A percentile compares a stretch with the other conserved stretches of the same genome.
phyloP scores from a whole-genome alignment of 164 flowering plant genomes.

The Vitis labrusca region DNA sequence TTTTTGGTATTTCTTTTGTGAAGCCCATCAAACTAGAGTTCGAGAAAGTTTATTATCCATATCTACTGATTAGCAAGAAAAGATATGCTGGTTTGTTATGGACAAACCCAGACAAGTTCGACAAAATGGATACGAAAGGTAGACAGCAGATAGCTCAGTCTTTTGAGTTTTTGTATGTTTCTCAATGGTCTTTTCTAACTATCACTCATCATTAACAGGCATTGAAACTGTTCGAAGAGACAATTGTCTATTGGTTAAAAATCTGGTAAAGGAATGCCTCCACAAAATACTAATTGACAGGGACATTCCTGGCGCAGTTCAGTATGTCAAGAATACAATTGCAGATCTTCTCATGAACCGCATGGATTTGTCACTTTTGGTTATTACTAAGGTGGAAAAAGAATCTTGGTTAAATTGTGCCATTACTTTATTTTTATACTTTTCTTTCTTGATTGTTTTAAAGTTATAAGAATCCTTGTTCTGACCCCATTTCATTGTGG shows the following conservation, averaged over 20 bases:
- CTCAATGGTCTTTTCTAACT: conserved; percentile 3
- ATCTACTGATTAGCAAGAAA: conserved; percentile 95
- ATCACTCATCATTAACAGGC: conserved; percentile 45
- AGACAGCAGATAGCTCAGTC: not conserved
- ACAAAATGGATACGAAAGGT: conserved; percentile 99
- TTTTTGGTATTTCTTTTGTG: conserved; percentile 16
- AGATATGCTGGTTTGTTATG: conserved; percentile 95
- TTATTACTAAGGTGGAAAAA: conserved; percentile 80
- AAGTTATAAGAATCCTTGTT: too few species aligned
- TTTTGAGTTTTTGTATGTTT: conserved; percentile 1
- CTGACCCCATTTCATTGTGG: not conserved
- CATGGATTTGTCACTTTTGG: conserved; percentile 93
- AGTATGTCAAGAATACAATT: conserved; percentile 86
- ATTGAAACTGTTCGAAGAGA: conserved; percentile 99
- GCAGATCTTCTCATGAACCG: conserved; percentile 99
- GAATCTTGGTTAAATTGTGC: not conserved
- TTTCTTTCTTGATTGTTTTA: too few species aligned
- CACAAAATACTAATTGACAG: conserved; percentile 85
- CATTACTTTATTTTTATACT: too few species aligned
- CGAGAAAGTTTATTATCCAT: conserved; percentile 97
- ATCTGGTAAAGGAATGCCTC: conserved; percentile 91
- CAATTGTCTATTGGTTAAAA: conserved; percentile 92
- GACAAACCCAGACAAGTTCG: conserved; percentile 90
- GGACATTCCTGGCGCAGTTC: conserved; percentile 92
- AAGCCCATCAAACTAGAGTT: conserved; percentile 98